phyloP scores from a whole-genome alignment of 202 grass and related monocot species.

The Carex arenaria region DNA sequence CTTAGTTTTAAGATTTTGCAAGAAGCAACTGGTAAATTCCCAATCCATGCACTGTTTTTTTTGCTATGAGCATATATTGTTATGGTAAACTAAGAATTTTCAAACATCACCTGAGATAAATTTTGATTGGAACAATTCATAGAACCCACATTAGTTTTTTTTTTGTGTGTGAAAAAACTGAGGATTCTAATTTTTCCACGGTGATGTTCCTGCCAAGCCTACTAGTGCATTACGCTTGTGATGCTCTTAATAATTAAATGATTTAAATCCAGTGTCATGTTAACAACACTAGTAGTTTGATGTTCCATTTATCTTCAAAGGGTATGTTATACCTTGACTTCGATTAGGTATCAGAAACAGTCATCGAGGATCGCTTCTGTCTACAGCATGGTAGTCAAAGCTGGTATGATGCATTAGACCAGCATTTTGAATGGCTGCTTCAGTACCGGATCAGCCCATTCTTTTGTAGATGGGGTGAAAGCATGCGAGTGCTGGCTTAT shows the following conservation, averaged over 20 bases:
- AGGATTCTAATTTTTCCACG: neutral
- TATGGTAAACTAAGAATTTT: neutral
- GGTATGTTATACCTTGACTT: conserved; percentile 42
- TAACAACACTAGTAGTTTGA: neutral
- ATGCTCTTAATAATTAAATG: neutral
- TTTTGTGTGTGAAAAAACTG: neutral
- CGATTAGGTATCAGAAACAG: conserved; percentile 88
- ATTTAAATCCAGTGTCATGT: neutral
- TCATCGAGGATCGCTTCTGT: conserved; percentile 95
- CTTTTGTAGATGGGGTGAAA: conserved; percentile 99
- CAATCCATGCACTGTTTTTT: neutral
- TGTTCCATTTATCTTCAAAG: neutral
- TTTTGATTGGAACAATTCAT: neutral
- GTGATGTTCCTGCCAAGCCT: neutral
- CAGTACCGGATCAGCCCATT: conserved; percentile 91
- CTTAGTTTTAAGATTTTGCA: neutral
- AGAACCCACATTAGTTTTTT: neutral
- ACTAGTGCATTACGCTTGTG: neutral
- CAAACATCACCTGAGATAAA: neutral
- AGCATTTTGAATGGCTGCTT: conserved; percentile 92
- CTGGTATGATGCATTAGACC: conserved; percentile 84
- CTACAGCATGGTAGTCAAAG: conserved; percentile 83
- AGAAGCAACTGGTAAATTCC: neutral
- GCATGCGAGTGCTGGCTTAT: conserved; percentile 93
- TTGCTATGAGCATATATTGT: neutral